Evolutionary conservation across 805 yeast species (phyloP).

Genomic region (Pichia deserticola): DNA sequence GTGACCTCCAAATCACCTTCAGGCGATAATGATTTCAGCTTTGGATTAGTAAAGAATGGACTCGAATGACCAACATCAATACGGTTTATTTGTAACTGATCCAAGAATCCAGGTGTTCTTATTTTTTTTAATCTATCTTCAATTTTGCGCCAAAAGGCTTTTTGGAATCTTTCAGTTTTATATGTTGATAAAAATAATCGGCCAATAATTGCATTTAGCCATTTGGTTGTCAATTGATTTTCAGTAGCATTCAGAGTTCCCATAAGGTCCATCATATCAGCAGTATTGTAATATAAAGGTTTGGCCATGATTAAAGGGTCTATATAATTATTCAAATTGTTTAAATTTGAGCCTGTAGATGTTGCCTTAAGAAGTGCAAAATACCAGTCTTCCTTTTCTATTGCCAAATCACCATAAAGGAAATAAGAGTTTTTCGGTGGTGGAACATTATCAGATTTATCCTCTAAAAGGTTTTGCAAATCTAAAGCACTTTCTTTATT

Average conservation of each 20-base stretch:
- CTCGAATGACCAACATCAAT: conserved; percentile 73
- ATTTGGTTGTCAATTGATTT: conserved; percentile 73
- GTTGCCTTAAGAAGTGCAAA: conserved; percentile 77
- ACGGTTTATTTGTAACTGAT: conserved; percentile 67
- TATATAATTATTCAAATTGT: conserved; percentile 15
- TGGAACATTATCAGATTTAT: conserved; percentile 16
- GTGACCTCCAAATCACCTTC: conserved; percentile 69
- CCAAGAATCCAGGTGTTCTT: conserved; percentile 81
- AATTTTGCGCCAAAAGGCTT: conserved; percentile 49
- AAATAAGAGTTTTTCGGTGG: conserved; percentile 41
- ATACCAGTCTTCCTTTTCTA: conserved; percentile 90
- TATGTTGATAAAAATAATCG: conserved; percentile 73
- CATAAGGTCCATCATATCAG: conserved; percentile 65
- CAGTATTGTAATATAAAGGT: conserved; percentile 63
- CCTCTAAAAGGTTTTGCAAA: conserved; percentile 18
- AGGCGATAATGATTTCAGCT: conserved; percentile 59
- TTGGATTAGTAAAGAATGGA: conserved; percentile 73
- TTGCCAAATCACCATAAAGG: conserved; percentile 68
- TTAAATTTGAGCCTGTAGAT: not conserved
- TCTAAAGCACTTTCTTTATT: conserved; percentile 38
- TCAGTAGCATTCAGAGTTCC: conserved; percentile 76
- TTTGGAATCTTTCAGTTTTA: conserved; percentile 58
- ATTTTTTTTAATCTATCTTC: conserved; percentile 69
- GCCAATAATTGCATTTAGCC: conserved; percentile 88
- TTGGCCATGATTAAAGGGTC: conserved; percentile 64